These are phyloP conservation scores for Phytopythium helicoides DNA, from an alignment of 352 stramenopile genomes.

Conservation along the genomic window DNA sequence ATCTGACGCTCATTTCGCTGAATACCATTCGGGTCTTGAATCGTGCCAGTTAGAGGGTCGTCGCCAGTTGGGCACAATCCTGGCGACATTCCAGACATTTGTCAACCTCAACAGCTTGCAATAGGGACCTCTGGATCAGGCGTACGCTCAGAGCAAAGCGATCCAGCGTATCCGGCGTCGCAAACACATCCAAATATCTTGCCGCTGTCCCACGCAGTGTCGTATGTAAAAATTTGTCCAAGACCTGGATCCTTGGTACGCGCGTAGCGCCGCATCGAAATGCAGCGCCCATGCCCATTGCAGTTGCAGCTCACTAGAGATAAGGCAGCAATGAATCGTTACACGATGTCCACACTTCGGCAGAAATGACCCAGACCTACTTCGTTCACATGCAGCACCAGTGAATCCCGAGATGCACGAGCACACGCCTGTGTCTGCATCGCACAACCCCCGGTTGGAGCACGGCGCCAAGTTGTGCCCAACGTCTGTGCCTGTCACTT, in stretches of 20 bases:
- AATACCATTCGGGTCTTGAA: constrained; percentile 53
- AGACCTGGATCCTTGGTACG: constrained; percentile 59
- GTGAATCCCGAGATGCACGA: constrained; percentile 71
- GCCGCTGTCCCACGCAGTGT: constrained; percentile 77
- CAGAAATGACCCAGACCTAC: too few species aligned
- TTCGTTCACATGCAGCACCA: constrained; percentile 73
- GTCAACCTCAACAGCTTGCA: background rate
- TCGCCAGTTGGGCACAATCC: constrained; percentile 78
- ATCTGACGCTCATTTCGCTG: constrained; percentile 72
- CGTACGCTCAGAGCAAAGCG: constrained; percentile 68
- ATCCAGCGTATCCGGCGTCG: constrained; percentile 71
- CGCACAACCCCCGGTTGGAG: constrained; percentile 79
- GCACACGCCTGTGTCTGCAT: constrained; percentile 57
- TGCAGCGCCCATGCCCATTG: constrained; percentile 78
- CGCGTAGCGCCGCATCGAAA: constrained; percentile 63
- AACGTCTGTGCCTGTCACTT: constrained; percentile 43
- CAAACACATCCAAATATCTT: constrained; percentile 88
- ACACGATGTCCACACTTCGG: too few species aligned
- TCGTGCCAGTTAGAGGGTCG: constrained; percentile 82
- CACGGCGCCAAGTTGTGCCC: constrained; percentile 89
- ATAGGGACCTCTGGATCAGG: background rate
- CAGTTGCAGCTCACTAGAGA: constrained; percentile 67
- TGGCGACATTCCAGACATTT: constrained; percentile 4
- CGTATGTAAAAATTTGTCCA: constrained; percentile 47
- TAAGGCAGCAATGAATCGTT: too few species aligned